These are phyloP conservation scores for Fusarium sp. DNA, from an alignment of 2,329 filamentous ascomycete genomes.

Conservation along the genomic window DNA sequence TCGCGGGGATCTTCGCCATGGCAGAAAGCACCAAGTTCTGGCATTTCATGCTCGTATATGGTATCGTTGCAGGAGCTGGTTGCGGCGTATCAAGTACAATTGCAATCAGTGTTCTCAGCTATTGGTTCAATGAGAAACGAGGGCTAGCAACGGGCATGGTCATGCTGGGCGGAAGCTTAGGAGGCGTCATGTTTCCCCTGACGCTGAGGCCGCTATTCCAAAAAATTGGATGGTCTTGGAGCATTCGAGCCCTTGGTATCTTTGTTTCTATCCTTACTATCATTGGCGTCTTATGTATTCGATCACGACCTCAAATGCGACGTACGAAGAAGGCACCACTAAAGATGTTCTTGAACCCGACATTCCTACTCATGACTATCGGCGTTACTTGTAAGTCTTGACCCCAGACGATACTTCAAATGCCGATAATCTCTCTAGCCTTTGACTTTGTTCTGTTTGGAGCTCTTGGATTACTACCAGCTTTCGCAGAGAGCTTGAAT, in stretches of 20 bases:
- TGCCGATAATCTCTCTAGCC: too few relatives aligned
- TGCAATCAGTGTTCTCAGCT: conserved; percentile 6
- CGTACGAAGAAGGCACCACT: too few relatives aligned
- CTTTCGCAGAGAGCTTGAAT: too few relatives aligned
- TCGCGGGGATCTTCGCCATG: conserved; percentile 6
- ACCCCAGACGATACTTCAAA: too few relatives aligned
- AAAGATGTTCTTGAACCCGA: too few relatives aligned
- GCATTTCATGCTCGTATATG: conserved; percentile 6
- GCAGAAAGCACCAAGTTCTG: conserved; percentile 12
- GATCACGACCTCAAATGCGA: too few relatives aligned
- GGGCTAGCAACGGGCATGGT: too few relatives aligned
- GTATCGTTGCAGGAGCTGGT: conserved; percentile 2
- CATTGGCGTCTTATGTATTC: too few relatives aligned
- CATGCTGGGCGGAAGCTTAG: background rate
- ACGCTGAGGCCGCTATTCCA: conserved; percentile 3
- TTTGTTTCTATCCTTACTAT: background rate
- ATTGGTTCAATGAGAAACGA: background rate
- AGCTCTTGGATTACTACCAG: too few relatives aligned
- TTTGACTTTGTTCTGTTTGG: too few relatives aligned
- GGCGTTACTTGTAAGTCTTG: too few relatives aligned
- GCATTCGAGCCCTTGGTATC: conserved; percentile 6
- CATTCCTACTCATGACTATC: too few relatives aligned
- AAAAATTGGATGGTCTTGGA: conserved; percentile 6
- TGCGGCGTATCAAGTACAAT: conserved; percentile 3
- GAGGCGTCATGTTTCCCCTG: conserved; percentile 7